phyloP scores from a whole-genome alignment of 164 flowering plant species.

The Echeveria elegans region DNA sequence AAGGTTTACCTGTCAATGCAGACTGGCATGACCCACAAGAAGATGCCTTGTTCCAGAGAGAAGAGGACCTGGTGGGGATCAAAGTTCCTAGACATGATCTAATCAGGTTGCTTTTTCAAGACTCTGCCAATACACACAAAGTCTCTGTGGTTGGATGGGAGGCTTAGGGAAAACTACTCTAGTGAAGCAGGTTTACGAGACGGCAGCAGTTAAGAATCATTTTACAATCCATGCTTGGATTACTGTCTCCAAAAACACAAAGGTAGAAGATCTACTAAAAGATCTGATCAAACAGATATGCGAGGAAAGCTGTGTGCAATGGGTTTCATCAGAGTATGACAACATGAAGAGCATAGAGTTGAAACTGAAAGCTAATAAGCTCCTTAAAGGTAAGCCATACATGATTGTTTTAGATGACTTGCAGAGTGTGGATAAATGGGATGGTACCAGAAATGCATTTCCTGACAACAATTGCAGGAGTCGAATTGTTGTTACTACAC shows the following conservation, averaged over 20 bases:
- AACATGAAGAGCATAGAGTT: too few relatives aligned
- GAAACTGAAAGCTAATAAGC: too few relatives aligned
- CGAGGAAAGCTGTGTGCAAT: too few relatives aligned
- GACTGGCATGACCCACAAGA: too few relatives aligned
- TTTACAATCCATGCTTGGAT: conserved; percentile 25
- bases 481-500: conserved; percentile 17
- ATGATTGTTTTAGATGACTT: conserved; percentile 19
- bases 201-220: neutral
- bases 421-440: conserved; percentile 14
- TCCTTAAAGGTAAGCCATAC: conserved; percentile 3
- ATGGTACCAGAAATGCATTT: conserved; percentile 3
- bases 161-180: conserved; percentile 32
- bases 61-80: too few relatives aligned
- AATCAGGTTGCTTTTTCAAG: too few relatives aligned
- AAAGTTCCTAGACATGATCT: too few relatives aligned
- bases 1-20: too few relatives aligned
- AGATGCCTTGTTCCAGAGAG: too few relatives aligned
- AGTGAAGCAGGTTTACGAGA: conserved; percentile 18
- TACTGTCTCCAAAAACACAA: conserved; percentile 17
- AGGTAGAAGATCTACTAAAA: conserved; percentile 10
- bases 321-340: too few relatives aligned
- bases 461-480: conserved; percentile 11
- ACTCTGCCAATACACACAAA: too few relatives aligned
- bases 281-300: conserved; percentile 8
- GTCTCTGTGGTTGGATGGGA: conserved; percentile 23